Percentiles rank a stretch among this genome's conserved stretches.
phyloP scores from a whole-genome alignment of 345 rosid species.

The Mercurialis annua region DNA sequence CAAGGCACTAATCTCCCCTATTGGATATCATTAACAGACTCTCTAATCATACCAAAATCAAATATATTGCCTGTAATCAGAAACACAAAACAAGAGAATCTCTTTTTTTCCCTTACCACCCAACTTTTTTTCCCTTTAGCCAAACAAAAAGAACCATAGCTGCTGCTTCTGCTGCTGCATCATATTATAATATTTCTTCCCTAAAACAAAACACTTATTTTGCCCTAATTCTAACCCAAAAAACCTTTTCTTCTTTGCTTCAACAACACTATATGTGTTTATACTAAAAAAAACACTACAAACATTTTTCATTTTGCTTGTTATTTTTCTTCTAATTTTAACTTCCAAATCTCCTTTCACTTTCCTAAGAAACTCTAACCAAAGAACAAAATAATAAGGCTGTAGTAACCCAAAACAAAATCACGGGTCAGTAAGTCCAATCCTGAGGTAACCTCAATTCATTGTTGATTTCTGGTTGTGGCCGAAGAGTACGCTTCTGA shows the following conservation, averaged over 20 bases:
- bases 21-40: background rate
- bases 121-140: conserved; percentile 4
- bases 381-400: background rate
- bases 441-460: conserved; percentile 61
- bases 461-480: conserved; percentile 25
- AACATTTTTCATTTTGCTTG: background rate
- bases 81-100: background rate
- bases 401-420: background rate
- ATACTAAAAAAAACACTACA: background rate
- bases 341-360: background rate
- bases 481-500: conserved; percentile 30
- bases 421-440: conserved; percentile 53
- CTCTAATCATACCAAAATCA: background rate
- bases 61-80: background rate
- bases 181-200: background rate
- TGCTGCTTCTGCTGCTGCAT: conserved; percentile 1
- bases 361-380: conserved; percentile 14
- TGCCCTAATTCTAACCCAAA: conserved; percentile 25
- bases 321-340: background rate
- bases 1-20: background rate
- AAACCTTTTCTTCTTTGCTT: background rate
- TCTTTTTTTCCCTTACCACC: background rate
- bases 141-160: conserved; percentile 28
- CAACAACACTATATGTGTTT: background rate
- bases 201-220: conserved; percentile 1